Conservation (phyloP, 2,329 filamentous ascomycete species). For the Periconia sp. region DNA sequence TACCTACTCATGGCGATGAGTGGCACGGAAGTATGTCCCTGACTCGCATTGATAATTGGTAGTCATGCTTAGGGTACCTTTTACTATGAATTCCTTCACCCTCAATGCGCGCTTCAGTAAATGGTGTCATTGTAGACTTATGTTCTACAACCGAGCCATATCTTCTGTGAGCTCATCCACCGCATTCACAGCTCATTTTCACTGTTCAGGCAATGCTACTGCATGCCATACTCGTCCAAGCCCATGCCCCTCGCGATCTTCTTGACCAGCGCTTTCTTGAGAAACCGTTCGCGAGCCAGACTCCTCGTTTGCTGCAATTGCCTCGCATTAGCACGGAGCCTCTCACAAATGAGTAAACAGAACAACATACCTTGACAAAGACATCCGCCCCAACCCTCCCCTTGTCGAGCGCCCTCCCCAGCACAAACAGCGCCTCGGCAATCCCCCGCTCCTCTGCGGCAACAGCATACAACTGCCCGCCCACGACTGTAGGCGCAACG, state of each 20-base stretch:
- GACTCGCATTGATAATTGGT: no score
- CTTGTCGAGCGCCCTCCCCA: conserved; percentile 75
- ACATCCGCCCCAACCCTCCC: conserved; percentile 74
- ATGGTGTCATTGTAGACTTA: no score
- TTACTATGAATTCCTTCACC: no score
- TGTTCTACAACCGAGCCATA: no score
- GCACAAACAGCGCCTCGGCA: conserved; percentile 83
- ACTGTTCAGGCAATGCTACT: conserved; percentile 20
- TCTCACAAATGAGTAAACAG: not conserved
- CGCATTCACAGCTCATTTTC: no score
- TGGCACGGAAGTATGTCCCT: no score
- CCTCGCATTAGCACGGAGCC: no score
- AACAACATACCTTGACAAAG: conserved; percentile 70
- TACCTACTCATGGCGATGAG: no score
- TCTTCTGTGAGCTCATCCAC: no score
- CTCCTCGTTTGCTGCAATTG: conserved; percentile 64
- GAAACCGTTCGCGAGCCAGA: conserved; percentile 78
- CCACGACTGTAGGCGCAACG: conserved; percentile 91
- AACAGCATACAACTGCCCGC: conserved; percentile 87
- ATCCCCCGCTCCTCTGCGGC: conserved; percentile 88
- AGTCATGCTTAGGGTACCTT: no score
- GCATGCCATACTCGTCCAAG: conserved; percentile 53
- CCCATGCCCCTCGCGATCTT: conserved; percentile 83
- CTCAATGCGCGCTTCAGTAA: no score
- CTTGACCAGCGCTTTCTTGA: conserved; percentile 80